Base-by-base conservation (phyloP, 305 asterid genomes). In the Ruellia speciosa region DNA sequence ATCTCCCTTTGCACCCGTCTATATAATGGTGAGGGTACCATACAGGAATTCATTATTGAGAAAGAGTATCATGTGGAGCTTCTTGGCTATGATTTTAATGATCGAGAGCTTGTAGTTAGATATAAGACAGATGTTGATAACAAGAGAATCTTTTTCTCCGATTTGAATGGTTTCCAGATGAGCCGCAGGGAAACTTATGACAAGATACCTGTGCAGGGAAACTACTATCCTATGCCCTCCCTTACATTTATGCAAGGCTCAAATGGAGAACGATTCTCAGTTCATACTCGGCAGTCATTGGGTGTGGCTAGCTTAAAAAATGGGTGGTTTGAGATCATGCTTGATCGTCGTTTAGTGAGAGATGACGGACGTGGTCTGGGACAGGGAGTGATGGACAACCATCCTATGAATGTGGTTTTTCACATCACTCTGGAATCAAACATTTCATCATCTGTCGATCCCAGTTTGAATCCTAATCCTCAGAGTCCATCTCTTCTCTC, bases 331-430 rank as follows among this genome's bases (percentile, higher is more conserved):
- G 99, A 92, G 75, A 69, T 92, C 64, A 92, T 92, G 99, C 94
- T 92, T 18, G 96, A 92, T 58, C 85, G 96, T 17, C 85, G 96
- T 19, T 70, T 88, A 24, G 76, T 72, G 58, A 79, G 79, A 58
- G 99, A 92, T 56, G 99, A 92, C 66, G 99, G 90, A 0, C 95
- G 99, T 48, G 99, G 99, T 39, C 77, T 92, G 58, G 96, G 99
- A 49, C 99, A 92, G 73, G 99, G 94, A 28, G 95, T 92, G 67
- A 76, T 75, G 93, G 99, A 92, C 65, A 92, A 92, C 69, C 94
- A 73, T 39, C 90, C 94, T 9, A 82, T 82, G 90, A 92, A 88
- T 66, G 87, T 88, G 41, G 58, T 85, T 58, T 88, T 92, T 77
- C 90, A 88, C 77, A 72, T 88, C 63, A 76, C 72, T 6, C 17